Conservation (phyloP, 75 land plant genomes). For the Sequoia sempervirens region DNA sequence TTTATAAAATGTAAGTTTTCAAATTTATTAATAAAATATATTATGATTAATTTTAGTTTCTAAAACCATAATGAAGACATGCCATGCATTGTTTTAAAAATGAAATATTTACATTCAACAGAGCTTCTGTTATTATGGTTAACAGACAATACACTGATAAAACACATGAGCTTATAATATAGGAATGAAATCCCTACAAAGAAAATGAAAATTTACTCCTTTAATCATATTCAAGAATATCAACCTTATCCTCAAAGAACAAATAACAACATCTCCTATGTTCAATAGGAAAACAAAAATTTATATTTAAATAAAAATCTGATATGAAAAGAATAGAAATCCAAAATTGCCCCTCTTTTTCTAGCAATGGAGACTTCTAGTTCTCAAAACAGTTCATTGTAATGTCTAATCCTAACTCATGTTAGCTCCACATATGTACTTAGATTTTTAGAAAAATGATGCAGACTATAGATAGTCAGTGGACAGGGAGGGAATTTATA, state of each 20-base stretch:
- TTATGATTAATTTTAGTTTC: background rate
- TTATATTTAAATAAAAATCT: background rate
- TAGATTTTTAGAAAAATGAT: background rate
- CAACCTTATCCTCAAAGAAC: background rate
- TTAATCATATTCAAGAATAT: background rate
- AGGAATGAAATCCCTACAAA: background rate
- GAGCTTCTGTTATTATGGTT: background rate
- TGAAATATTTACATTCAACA: background rate
- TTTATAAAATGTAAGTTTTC: background rate
- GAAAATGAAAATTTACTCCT: background rate
- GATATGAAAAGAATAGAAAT: background rate
- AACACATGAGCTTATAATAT: background rate
- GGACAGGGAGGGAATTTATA: background rate
- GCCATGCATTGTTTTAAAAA: background rate
- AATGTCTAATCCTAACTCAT: background rate
- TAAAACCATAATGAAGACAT: background rate
- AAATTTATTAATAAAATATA: background rate
- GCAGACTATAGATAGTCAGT: background rate
- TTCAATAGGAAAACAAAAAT: background rate
- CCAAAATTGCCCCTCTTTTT: background rate
- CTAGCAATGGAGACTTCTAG: background rate
- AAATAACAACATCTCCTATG: background rate
- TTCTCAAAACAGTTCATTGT: background rate
- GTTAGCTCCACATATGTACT: background rate
- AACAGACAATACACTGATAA: background rate